Evolutionary conservation across 176 grass and related monocot species (phyloP), one percentile per base, ranked within the genome.

Genomic region (Bothriochloa decipiens): DNA sequence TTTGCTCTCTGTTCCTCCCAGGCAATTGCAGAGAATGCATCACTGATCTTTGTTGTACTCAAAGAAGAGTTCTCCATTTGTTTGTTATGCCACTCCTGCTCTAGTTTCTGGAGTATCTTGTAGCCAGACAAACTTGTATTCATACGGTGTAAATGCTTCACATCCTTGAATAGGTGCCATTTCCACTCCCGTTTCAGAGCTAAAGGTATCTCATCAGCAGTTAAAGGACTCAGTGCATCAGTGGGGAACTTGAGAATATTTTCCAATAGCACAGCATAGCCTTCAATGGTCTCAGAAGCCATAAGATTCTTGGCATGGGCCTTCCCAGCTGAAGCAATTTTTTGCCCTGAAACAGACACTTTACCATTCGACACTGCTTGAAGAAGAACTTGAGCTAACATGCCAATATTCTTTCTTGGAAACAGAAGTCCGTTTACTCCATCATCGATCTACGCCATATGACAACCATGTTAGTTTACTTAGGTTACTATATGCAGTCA

Each of bases 1-100:
- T 89, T 87, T 70, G 50, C 86, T 85, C 91, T 94, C 75, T 94
- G 90, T 92, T 99, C 93, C 78, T 94, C 90, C 97, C 93, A 94
- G 46, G 78, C 86, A 81, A 89, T 89, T 68, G 82, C 65, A 87
- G 86, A 90, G 68, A 92, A 96, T 37, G 65, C 69, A 68, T 96
- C 93, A 84, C 84, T 84, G 63, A 61, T 75, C 81, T 89, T 89
- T 40, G 88, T 83, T 83, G 75, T 81, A 81, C 36, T 88, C 43
- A 86, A 66, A 53, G 29, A 83, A 53, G 29, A 83, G 53, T 49
- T 81, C 42, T 92, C 77, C 66, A 82, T 93, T 81, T 78, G 52
- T 86, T 76, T 85, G 45, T 1, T 74, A 82, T 61, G 89, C 93
- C 91, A 96, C 52, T 96, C 78, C 69, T 88, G 73, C 42, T 94